A percentile compares a stretch with the other conserved stretches of the same genome.
Evolutionary conservation across 2,329 filamentous ascomycete genomes (phyloP).

Genomic region (Trichoderma harzianum): DNA sequence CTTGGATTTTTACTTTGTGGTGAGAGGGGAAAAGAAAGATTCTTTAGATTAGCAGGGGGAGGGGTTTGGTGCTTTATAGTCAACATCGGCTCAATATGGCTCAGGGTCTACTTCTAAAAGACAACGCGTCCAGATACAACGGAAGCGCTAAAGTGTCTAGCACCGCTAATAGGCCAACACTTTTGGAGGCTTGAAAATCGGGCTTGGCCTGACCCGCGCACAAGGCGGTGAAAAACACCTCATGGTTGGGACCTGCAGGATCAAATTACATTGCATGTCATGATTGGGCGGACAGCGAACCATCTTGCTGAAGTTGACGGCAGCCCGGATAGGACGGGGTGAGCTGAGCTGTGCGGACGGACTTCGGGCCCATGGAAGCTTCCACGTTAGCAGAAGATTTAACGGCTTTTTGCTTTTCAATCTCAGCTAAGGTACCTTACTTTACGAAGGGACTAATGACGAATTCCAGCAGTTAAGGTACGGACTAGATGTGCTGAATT

Average conservation of each 20-base stretch:
- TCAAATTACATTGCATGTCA: neutral
- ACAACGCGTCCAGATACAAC: neutral
- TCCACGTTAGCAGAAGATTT: neutral
- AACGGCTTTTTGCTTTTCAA: neutral
- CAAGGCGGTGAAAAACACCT: conserved; percentile 14
- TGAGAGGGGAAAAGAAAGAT: neutral
- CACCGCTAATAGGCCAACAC: neutral
- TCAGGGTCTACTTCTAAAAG: neutral
- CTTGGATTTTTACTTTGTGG: neutral
- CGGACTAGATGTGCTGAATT: neutral
- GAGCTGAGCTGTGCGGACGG: neutral
- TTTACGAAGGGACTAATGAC: neutral
- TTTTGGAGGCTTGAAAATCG: neutral
- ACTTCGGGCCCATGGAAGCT: neutral
- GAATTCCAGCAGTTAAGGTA: neutral
- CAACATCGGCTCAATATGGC: neutral
- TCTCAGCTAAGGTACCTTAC: neutral
- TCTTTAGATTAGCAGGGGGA: neutral
- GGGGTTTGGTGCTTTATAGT: neutral
- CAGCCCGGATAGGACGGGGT: conserved; percentile 2
- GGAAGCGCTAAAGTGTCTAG: conserved; percentile 5
- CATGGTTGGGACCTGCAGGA: neutral
- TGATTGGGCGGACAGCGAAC: neutral
- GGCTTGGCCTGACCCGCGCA: conserved; percentile 7
- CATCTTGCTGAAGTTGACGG: neutral